phyloP scores from a whole-genome alignment of 2,329 filamentous ascomycete genomes.

The Fusarium incarnatum region DNA sequence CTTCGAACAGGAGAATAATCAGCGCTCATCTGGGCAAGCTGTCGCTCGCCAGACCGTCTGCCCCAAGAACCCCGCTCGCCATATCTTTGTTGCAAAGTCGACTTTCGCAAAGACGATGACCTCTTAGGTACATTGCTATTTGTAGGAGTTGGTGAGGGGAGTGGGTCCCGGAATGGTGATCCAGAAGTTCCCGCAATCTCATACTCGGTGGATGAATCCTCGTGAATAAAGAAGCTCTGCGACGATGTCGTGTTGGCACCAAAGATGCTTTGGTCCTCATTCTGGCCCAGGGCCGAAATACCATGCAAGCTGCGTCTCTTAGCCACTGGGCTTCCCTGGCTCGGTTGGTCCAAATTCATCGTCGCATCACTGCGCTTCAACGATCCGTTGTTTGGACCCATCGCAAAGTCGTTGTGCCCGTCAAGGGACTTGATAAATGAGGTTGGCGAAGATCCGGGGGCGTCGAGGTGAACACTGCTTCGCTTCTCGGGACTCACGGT shows the following conservation, averaged over 20 bases:
- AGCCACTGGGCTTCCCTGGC: conserved; percentile 84
- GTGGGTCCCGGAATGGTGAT: conserved; percentile 54
- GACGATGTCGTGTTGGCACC: conserved; percentile 64
- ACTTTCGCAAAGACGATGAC: conserved; percentile 83
- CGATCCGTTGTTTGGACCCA: conserved; percentile 72
- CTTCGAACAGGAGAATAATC: conserved; percentile 71
- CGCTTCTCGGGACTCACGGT: conserved; percentile 58
- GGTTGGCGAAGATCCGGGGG: conserved; percentile 64
- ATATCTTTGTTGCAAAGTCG: conserved; percentile 87
- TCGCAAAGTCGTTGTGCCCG: conserved; percentile 50
- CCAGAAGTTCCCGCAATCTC: conserved; percentile 59
- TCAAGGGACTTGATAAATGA: conserved; percentile 65
- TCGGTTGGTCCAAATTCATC: conserved; percentile 86
- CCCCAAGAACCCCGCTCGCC: conserved; percentile 75
- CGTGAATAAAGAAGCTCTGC: conserved; percentile 64
- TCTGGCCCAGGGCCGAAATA: conserved; percentile 68
- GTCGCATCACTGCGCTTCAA: conserved; percentile 91
- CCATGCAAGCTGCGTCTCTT: conserved; percentile 91
- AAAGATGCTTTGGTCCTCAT: conserved; percentile 79
- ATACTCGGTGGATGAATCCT: conserved; percentile 64
- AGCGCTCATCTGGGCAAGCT: conserved; percentile 61
- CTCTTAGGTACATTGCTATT: conserved; percentile 70
- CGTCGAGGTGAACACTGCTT: conserved; percentile 69
- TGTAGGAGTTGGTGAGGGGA: conserved; percentile 60
- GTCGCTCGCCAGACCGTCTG: conserved; percentile 67